Percentiles rank a stretch among this genome's conserved stretches.
Evolutionary conservation across 495 filamentous ascomycete genomes (phyloP).

Genomic region (Penicillium argentinense): DNA sequence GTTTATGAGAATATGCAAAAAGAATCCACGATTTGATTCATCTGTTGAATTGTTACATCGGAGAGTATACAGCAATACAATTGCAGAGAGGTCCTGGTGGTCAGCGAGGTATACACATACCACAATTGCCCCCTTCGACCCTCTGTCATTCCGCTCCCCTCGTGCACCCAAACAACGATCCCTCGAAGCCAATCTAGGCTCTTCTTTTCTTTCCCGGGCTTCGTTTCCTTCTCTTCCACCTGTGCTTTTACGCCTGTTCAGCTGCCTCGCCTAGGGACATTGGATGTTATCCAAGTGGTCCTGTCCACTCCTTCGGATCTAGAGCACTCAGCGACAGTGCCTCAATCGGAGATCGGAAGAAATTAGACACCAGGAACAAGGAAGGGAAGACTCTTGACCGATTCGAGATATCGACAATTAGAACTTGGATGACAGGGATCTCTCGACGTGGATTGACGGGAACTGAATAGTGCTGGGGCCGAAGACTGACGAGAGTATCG

Average conservation of each 20-base stretch:
- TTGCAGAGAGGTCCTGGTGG: neutral
- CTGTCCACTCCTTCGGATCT: slow-evolving; percentile 28
- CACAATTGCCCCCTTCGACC: slow-evolving; percentile 22
- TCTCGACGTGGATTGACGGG: neutral
- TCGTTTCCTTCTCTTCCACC: slow-evolving; percentile 12
- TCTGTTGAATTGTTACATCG: no score
- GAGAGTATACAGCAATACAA: no score
- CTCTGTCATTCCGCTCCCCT: slow-evolving; percentile 27
- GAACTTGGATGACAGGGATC: neutral
- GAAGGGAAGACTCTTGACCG: no score
- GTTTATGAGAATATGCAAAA: no score
- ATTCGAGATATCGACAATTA: neutral
- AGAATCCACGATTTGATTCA: no score
- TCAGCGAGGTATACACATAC: slow-evolving; percentile 20
- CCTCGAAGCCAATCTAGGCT: slow-evolving; percentile 28
- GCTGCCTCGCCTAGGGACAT: slow-evolving; percentile 20
- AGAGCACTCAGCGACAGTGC: slow-evolving; percentile 16
- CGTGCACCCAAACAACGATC: slow-evolving; percentile 27
- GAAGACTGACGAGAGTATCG: neutral
- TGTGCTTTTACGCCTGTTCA: slow-evolving; percentile 15
- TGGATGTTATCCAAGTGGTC: slow-evolving; percentile 28
- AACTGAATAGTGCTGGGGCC: neutral
- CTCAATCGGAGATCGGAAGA: neutral
- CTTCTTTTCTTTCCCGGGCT: slow-evolving; percentile 19
- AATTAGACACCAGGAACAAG: no score